Conservation (phyloP, 179 eudicot genomes). For the Nepenthes alata region DNA sequence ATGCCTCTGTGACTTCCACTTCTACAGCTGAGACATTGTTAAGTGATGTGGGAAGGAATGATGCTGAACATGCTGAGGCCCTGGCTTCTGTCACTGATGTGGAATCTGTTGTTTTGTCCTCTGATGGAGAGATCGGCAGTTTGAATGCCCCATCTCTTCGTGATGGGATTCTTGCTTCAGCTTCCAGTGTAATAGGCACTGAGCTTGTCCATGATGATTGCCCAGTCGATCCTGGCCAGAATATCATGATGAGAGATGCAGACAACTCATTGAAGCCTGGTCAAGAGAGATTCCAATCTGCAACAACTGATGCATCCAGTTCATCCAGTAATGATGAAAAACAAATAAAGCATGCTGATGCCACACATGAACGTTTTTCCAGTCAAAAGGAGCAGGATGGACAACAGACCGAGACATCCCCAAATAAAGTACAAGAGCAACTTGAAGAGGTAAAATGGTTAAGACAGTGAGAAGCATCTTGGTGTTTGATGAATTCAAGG, state of each 20-base stretch:
- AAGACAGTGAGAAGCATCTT: slow-evolving; percentile 4
- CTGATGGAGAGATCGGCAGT: slow-evolving; percentile 23
- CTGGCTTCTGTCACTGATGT: slow-evolving; percentile 16
- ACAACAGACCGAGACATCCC: slow-evolving; percentile 22
- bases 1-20: slow-evolving; percentile 16
- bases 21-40: slow-evolving; percentile 25
- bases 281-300: slow-evolving; percentile 29
- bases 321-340: slow-evolving; percentile 15
- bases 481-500: not conserved
- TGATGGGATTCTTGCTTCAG: slow-evolving; percentile 20
- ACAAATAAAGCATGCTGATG: slow-evolving; percentile 22
- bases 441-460: slow-evolving; percentile 81
- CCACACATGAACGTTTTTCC: slow-evolving; percentile 29
- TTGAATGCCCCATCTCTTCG: slow-evolving; percentile 20
- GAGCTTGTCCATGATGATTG: slow-evolving; percentile 27
- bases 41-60: slow-evolving; percentile 25
- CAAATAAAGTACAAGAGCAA: slow-evolving; percentile 65
- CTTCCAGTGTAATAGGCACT: slow-evolving; percentile 17
- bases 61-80: slow-evolving; percentile 20
- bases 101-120: slow-evolving; percentile 23
- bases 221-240: slow-evolving; percentile 32
- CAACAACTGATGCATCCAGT: slow-evolving; percentile 21
- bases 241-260: slow-evolving; percentile 22
- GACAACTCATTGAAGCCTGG: slow-evolving; percentile 22
- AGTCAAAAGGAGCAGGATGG: slow-evolving; percentile 24